phyloP scores from a whole-genome alignment of 2,329 filamentous ascomycete species.

The Fusarium gaditjirri region DNA sequence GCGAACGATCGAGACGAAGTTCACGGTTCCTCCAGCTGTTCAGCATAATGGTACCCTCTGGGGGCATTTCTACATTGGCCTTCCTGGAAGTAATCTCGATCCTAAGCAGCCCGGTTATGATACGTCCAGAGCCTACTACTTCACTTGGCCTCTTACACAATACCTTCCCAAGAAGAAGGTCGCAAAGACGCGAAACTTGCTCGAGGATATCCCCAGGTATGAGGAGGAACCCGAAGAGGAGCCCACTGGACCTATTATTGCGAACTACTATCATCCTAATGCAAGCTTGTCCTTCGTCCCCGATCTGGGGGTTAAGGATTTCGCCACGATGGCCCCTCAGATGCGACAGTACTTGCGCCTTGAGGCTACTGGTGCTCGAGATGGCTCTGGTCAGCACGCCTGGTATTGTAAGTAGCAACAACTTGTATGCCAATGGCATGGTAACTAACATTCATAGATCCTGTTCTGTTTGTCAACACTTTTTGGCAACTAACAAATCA shows the following conservation, averaged over 20 bases:
- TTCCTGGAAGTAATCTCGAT: slow-evolving; percentile 80
- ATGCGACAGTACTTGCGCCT: slow-evolving; percentile 81
- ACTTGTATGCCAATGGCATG: too few relatives aligned
- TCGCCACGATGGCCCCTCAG: slow-evolving; percentile 75
- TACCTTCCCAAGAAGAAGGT: slow-evolving; percentile 93
- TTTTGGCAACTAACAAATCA: slow-evolving; percentile 96
- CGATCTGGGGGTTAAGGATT: slow-evolving; percentile 76
- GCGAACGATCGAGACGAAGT: slow-evolving; percentile 79
- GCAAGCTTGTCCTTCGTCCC: slow-evolving; percentile 90
- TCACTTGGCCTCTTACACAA: slow-evolving; percentile 85
- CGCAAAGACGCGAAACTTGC: slow-evolving; percentile 85
- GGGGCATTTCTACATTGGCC: slow-evolving; percentile 91
- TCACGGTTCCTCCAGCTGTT: slow-evolving; percentile 80
- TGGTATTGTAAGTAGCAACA: slow-evolving; percentile 75
- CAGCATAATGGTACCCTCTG: slow-evolving; percentile 94
- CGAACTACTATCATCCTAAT: slow-evolving; percentile 95
- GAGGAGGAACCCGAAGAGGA: slow-evolving; percentile 62
- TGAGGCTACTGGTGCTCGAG: slow-evolving; percentile 83
- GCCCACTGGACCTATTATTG: slow-evolving; percentile 74
- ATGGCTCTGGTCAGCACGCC: slow-evolving; percentile 84
- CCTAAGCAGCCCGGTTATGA: slow-evolving; percentile 79
- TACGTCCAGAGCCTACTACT: slow-evolving; percentile 80
- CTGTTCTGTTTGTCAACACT: slow-evolving; percentile 90
- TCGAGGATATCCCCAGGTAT: slow-evolving; percentile 62
- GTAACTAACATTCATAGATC: slow-evolving; percentile 57